Percentiles rank a stretch among this genome's conserved stretches.
These are phyloP conservation scores for Serpula lacrymans DNA, from an alignment of 768 basidiomycete species.

Conservation along the genomic window DNA sequence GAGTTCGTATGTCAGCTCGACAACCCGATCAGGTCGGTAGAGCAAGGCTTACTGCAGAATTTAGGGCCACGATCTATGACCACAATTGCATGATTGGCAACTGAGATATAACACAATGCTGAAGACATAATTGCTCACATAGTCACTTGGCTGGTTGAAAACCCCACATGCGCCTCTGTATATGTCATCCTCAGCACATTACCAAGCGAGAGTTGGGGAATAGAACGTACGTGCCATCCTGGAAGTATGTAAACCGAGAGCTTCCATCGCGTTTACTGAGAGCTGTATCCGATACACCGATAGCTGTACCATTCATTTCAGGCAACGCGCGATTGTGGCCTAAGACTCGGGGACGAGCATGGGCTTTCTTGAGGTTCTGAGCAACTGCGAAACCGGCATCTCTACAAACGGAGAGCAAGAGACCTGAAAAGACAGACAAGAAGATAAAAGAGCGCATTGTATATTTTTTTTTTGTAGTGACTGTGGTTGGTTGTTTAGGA, in stretches of 20 bases:
- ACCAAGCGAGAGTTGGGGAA: neutral
- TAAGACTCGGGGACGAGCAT: constrained; percentile 8
- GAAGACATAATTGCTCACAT: constrained; percentile 14
- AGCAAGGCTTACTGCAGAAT: constrained; percentile 30
- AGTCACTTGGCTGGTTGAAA: constrained; percentile 20
- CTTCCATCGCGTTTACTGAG: constrained; percentile 15
- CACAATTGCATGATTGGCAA: neutral
- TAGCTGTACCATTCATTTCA: constrained; percentile 1
- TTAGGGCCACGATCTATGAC: constrained; percentile 42
- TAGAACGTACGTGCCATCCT: constrained; percentile 20
- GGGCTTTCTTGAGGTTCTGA: constrained; percentile 6
- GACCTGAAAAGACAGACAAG: constrained; percentile 20
- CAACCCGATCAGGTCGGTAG: neutral
- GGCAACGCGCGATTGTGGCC: constrained; percentile 4
- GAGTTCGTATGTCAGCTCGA: constrained; percentile 1
- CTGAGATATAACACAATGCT: neutral
- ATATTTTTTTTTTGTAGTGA: too few species aligned
- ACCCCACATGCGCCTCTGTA: constrained; percentile 41
- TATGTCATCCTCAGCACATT: constrained; percentile 1
- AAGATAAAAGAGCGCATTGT: constrained; percentile 26
- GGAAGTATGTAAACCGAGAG: constrained; percentile 23
- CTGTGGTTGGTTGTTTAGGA: neutral
- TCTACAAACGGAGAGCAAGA: constrained; percentile 12
- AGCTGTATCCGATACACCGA: too few species aligned
- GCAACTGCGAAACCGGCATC: constrained; percentile 9